Percentiles rank a stretch among this genome's conserved stretches.
Conservation (phyloP, 176 grass and related monocot species). For the Lolium rigidum region DNA sequence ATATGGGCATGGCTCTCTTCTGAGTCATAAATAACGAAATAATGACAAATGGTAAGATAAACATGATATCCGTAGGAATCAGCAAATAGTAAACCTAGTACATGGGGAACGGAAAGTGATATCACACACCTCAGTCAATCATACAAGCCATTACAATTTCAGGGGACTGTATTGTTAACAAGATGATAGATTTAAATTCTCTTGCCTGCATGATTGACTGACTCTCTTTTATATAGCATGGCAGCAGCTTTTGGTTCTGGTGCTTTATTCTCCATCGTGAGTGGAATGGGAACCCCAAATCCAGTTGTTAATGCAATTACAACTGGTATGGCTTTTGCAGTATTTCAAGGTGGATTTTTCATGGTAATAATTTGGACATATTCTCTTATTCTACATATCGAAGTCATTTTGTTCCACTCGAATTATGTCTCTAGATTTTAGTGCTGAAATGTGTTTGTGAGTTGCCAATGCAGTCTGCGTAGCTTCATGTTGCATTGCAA, state of each 20-base stretch:
- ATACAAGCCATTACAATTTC: neutral
- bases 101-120: neutral
- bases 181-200: slow-evolving; percentile 11
- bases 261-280: slow-evolving; percentile 95
- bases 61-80: neutral
- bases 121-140: neutral
- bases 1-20: neutral
- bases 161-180: slow-evolving; percentile 23
- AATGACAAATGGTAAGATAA: neutral
- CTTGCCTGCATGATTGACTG: neutral
- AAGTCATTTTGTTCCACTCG: neutral
- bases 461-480: neutral
- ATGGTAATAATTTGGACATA: slow-evolving; percentile 65
- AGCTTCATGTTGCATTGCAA: slow-evolving; percentile 11
- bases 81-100: slow-evolving; percentile 20
- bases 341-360: slow-evolving; percentile 96
- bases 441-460: neutral
- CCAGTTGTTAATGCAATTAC: slow-evolving; percentile 83
- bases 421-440: slow-evolving; percentile 16
- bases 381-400: slow-evolving; percentile 8
- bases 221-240: slow-evolving; percentile 68
- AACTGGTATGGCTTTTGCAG: slow-evolving; percentile 88
- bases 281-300: slow-evolving; percentile 92
- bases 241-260: slow-evolving; percentile 95
- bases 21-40: neutral